Evolutionary conservation across 352 stramenopile genomes (phyloP).

Genomic region (Phytophthora tentaculata): DNA sequence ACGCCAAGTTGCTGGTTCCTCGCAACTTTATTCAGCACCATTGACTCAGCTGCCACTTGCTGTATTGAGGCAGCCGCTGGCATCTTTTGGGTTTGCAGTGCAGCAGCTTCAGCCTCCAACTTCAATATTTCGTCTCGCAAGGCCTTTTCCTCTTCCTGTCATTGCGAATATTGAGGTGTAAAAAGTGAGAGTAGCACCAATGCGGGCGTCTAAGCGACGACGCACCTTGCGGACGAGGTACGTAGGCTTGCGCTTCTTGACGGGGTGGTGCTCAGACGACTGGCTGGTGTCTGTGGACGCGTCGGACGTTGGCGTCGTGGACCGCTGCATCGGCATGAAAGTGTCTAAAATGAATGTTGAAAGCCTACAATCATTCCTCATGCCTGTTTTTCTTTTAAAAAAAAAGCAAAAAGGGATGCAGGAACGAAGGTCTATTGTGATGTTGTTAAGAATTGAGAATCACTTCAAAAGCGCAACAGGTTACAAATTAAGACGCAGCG

Average conservation of each 20-base stretch:
- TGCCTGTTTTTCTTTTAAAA: background rate
- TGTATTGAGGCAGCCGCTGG: background rate
- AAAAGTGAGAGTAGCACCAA: no score
- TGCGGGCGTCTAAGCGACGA: no score
- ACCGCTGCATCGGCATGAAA: background rate
- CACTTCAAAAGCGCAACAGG: background rate
- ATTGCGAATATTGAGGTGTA: no score
- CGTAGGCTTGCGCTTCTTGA: constrained; percentile 36
- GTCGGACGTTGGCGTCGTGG: background rate
- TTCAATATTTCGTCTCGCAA: constrained; percentile 15
- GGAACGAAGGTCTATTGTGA: constrained; percentile 11
- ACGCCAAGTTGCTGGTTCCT: constrained; percentile 29
- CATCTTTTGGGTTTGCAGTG: constrained; percentile 9
- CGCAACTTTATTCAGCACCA: constrained; percentile 1
- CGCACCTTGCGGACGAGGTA: constrained; percentile 25
- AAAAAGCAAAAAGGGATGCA: background rate
- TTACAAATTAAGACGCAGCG: constrained; percentile 57
- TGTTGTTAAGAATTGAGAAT: background rate
- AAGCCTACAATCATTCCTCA: constrained; percentile 1
- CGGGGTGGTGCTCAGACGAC: background rate
- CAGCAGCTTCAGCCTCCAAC: constrained; percentile 14
- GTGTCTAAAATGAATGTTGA: no score
- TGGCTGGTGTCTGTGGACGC: background rate
- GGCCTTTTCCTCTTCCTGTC: constrained; percentile 13
- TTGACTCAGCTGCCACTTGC: constrained; percentile 2